Base-by-base conservation (phyloP, 2,329 filamentous ascomycete genomes). In the Trichoderma gracile region DNA sequence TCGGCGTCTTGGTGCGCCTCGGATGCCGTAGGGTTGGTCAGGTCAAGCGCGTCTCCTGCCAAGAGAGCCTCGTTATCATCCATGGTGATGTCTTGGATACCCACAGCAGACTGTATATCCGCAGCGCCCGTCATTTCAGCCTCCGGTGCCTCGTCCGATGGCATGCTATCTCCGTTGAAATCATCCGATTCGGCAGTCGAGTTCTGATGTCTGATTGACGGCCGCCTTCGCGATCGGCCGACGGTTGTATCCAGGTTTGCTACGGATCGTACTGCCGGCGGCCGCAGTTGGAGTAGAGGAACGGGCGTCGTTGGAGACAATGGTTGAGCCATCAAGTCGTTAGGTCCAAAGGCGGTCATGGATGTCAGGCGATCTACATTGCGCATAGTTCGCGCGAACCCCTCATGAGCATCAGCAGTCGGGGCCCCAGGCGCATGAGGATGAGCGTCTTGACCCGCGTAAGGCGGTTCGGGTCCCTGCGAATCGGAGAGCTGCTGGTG, bases 101-200 rank as follows among this genome's bases (percentile, higher is more conserved):
- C 90, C 70, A 97, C 93, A 45, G 90, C 84, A 15, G 89, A 87
- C 71, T 93, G 90, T 17, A 96, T 89, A 21, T 92, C 92, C 19
- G 89, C 85, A 27, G 92, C 90, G 4, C 90, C 91, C 65, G 94
- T 86, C 78, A 93, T 91, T 62, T 92, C 91, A 40, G 88, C 85
- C 74, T 91, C 89, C 19, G 88, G 86, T 23, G 90, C 89, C 69
- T 89, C 89, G 69, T 93, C 91, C n/a, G 89, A 91, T 19, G 87
- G 86, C 72, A 89, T 86, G 71, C 94, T 93, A 68, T 98, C 94
- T 12, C 88, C 87, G 72, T 92, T 92, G 67, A 90, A 84, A 74
- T 97, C 94, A 72, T 98, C 93, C 8, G 89, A 87, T 69, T 97
- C 94, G 6, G 88, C 91, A n/a, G 91, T 95, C 19, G 94, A 97